These are phyloP conservation scores for Mycena filopes DNA, from an alignment of 768 basidiomycete genomes.

Conservation along the genomic window DNA sequence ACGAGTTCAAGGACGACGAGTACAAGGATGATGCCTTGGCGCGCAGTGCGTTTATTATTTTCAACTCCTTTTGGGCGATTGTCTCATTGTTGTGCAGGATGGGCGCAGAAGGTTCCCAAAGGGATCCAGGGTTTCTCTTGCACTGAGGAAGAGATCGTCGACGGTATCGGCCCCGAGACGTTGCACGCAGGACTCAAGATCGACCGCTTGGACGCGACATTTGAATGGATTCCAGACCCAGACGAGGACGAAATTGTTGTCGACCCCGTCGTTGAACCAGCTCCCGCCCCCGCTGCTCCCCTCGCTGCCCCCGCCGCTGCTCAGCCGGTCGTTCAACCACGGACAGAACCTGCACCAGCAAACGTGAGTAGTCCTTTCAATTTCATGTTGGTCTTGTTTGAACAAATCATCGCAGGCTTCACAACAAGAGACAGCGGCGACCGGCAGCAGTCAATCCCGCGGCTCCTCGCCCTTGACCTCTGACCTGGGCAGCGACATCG, in stretches of 20 bases:
- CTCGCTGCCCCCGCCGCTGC: too few relatives aligned
- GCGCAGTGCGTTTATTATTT: conserved; percentile 26
- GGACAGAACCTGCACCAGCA: conserved; percentile 4
- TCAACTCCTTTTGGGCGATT: background rate
- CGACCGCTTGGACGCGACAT: conserved; percentile 6
- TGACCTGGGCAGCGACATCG: conserved; percentile 30
- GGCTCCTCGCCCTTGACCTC: conserved; percentile 33
- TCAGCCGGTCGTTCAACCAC: too few relatives aligned
- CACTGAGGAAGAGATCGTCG: conserved; percentile 29
- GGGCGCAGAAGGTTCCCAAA: conserved; percentile 33
- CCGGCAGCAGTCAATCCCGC: conserved; percentile 12
- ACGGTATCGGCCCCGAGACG: conserved; percentile 19
- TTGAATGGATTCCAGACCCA: conserved; percentile 20
- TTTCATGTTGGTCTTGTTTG: background rate
- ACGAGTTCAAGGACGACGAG: conserved; percentile 32
- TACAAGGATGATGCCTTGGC: conserved; percentile 31
- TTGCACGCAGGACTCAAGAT: conserved; percentile 21
- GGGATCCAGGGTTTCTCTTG: conserved; percentile 31
- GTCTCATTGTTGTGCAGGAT: conserved; percentile 18
- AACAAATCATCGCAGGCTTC: background rate
- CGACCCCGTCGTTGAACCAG: too few relatives aligned
- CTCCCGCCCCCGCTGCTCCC: too few relatives aligned
- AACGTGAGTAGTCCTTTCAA: conserved; percentile 5
- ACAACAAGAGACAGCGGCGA: conserved; percentile 5
- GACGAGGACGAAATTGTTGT: too few relatives aligned